Conservation (phyloP, 441 rosid genomes). For the Mallotus japonicus region DNA sequence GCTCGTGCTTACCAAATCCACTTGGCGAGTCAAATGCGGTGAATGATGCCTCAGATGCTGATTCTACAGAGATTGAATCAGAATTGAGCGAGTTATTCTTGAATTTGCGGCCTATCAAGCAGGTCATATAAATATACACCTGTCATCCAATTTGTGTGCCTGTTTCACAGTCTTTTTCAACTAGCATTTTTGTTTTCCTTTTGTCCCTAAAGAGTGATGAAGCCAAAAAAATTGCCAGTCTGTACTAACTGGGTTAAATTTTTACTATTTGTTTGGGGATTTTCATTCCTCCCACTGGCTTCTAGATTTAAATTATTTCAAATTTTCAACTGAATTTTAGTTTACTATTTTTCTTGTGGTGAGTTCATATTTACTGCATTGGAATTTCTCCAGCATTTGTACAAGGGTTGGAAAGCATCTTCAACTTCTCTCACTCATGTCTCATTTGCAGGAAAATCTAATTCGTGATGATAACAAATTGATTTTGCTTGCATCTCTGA, state of each 20-base stretch:
- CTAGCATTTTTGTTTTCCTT: neutral
- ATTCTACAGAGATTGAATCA: slow-evolving; percentile 52
- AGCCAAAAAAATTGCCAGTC: neutral
- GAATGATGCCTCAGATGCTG: slow-evolving; percentile 42
- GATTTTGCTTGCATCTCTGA: slow-evolving; percentile 88
- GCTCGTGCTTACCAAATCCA: slow-evolving; percentile 66
- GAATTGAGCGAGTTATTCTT: slow-evolving; percentile 71
- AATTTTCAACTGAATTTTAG: neutral
- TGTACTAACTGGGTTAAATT: neutral
- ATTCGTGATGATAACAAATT: slow-evolving; percentile 95
- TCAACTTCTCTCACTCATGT: neutral
- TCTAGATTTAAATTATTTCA: neutral
- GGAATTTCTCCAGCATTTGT: slow-evolving; percentile 1
- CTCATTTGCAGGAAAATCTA: slow-evolving; percentile 74
- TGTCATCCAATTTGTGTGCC: neutral
- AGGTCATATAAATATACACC: slow-evolving; percentile 40
- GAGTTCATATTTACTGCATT: slow-evolving; percentile 16
- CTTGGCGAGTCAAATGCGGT: slow-evolving; percentile 40
- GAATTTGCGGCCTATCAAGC: slow-evolving; percentile 79
- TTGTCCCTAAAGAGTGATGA: neutral
- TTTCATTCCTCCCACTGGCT: neutral
- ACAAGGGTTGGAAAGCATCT: neutral
- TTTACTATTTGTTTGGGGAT: neutral
- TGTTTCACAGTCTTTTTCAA: neutral
- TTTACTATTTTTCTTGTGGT: neutral